A percentile compares a stretch with the other conserved stretches of the same genome.
These are phyloP conservation scores for Volvox africanus DNA, from an alignment of 139 green algal genomes.

Conservation along the genomic window DNA sequence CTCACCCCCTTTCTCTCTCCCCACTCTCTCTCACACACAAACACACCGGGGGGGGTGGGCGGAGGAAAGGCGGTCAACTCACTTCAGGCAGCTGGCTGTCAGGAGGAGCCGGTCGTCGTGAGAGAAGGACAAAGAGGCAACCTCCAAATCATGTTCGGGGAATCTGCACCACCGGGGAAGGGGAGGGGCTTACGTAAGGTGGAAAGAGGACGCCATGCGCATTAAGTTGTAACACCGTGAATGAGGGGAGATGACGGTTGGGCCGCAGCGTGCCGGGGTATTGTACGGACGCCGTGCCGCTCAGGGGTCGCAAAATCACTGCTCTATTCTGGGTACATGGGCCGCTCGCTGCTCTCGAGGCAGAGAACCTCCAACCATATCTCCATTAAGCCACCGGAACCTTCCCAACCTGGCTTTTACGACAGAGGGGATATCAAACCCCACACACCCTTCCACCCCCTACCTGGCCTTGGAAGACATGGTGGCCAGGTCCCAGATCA, in stretches of 20 bases:
- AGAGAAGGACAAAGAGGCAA: conserved; percentile 59
- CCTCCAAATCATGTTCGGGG: conserved; percentile 69
- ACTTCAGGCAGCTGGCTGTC: conserved; percentile 46
- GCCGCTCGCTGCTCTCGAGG: too few species aligned
- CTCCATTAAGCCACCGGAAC: background rate
- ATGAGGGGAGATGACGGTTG: too few species aligned
- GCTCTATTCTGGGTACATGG: too few species aligned
- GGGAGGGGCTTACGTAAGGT: background rate
- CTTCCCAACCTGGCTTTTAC: background rate
- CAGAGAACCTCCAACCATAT: too few species aligned
- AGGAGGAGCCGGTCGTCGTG: conserved; percentile 65
- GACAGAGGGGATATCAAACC: too few species aligned
- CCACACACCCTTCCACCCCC: background rate
- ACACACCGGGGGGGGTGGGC: too few species aligned
- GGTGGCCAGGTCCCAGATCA: conserved; percentile 61
- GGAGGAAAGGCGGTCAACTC: background rate
- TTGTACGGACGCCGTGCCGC: too few species aligned
- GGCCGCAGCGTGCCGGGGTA: too few species aligned
- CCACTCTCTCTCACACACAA: too few species aligned
- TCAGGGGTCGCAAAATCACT: too few species aligned
- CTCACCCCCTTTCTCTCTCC: too few species aligned
- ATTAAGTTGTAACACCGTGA: background rate
- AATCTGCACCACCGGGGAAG: conserved; percentile 49
- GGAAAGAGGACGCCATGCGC: background rate
- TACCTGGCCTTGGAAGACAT: background rate